Evolutionary conservation across 352 stramenopile genomes (phyloP).

Genomic region (Phytopythium cucurbitacearum): DNA sequence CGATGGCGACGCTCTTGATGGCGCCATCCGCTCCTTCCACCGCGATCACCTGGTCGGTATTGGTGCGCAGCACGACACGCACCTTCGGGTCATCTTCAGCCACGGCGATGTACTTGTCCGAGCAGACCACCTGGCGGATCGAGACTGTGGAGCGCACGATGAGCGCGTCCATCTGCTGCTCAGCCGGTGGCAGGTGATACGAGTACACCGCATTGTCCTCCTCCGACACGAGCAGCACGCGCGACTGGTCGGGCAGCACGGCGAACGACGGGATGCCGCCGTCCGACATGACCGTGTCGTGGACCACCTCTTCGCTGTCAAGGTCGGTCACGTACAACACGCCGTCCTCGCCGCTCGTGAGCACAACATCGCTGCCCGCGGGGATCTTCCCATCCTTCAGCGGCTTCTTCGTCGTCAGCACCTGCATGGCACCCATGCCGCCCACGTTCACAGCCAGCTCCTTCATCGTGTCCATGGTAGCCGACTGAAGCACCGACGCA

Average conservation of each 20-base stretch:
- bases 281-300: constrained; percentile 48
- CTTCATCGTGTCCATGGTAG: constrained; percentile 68
- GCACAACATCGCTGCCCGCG: constrained; percentile 47
- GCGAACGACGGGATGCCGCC: constrained; percentile 63
- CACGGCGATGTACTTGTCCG: constrained; percentile 53
- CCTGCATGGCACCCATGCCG: constrained; percentile 59
- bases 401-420: constrained; percentile 28
- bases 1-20: constrained; percentile 73
- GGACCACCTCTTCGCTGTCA: constrained; percentile 36
- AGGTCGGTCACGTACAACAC: constrained; percentile 77
- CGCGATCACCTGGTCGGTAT: constrained; percentile 57
- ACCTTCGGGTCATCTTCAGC: constrained; percentile 72
- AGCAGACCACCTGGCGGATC: constrained; percentile 71
- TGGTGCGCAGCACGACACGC: constrained; percentile 50
- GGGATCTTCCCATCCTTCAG: constrained; percentile 28
- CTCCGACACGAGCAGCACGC: constrained; percentile 61
- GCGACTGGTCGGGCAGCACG: constrained; percentile 61
- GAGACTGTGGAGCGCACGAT: constrained; percentile 68
- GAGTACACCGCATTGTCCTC: constrained; percentile 69
- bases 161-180: constrained; percentile 43
- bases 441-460: constrained; percentile 73
- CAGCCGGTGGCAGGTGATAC: constrained; percentile 56
- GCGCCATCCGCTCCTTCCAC: constrained; percentile 55
- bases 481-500: neutral
- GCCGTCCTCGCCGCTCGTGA: constrained; percentile 77